Evolutionary conservation across 345 rosid species (phyloP).

Genomic region (Eucalyptus erythrocorys): DNA sequence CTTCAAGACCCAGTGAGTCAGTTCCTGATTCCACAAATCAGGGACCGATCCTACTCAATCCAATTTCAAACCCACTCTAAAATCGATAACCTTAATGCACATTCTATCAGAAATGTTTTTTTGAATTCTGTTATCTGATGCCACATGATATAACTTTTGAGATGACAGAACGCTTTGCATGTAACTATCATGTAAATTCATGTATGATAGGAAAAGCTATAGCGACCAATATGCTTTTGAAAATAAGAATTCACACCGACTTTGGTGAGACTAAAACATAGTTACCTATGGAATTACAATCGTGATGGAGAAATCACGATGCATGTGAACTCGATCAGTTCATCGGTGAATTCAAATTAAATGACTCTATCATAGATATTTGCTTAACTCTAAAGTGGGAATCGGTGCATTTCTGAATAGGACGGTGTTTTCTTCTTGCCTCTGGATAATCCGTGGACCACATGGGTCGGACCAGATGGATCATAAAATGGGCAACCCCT

Average conservation of each 20-base stretch:
- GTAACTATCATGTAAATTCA: neutral
- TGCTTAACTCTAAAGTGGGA: neutral
- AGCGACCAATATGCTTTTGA: neutral
- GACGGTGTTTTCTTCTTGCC: neutral
- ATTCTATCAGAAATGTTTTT: neutral
- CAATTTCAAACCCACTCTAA: neutral
- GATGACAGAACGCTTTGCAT: neutral
- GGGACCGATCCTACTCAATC: neutral
- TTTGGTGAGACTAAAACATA: neutral
- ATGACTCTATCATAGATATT: neutral
- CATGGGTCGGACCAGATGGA: neutral
- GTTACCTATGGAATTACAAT: neutral
- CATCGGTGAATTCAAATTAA: neutral
- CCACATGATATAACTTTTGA: neutral
- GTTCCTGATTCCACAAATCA: neutral
- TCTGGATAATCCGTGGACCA: neutral
- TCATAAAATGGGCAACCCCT: neutral
- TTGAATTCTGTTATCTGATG: accelerated
- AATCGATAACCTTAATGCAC: neutral
- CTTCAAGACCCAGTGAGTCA: accelerated
- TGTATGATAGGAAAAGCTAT: neutral
- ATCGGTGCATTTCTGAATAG: neutral
- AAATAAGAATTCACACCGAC: neutral
- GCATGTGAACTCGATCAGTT: neutral
- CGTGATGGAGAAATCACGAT: neutral